Percentiles rank a stretch among this genome's conserved stretches.
Evolutionary conservation across 768 basidiomycete species (phyloP).

Genomic region (Baorangia bicolor): DNA sequence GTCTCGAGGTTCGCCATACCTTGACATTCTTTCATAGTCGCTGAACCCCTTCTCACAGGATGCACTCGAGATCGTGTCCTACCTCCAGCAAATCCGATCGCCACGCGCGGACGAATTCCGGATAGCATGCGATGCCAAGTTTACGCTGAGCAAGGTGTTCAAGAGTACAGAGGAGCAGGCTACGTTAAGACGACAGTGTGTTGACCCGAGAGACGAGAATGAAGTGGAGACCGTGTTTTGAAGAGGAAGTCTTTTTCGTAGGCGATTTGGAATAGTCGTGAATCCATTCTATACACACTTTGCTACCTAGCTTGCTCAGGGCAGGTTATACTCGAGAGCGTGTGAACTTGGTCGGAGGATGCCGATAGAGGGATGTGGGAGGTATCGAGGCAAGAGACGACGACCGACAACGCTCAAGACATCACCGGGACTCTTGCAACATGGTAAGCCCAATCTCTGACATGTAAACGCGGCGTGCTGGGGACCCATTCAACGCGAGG

Average conservation of each 20-base stretch:
- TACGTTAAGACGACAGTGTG: slow-evolving; percentile 32
- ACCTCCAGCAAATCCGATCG: slow-evolving; percentile 52
- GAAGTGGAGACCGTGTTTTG: slow-evolving; percentile 27
- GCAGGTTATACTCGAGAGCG: slow-evolving; percentile 21
- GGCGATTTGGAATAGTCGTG: background rate
- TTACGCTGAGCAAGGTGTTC: slow-evolving; percentile 67
- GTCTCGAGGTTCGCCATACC: slow-evolving; percentile 46
- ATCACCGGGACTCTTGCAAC: slow-evolving; percentile 18
- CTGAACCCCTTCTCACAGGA: slow-evolving; percentile 39
- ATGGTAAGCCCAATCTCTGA: slow-evolving; percentile 29
- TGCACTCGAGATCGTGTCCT: slow-evolving; percentile 46
- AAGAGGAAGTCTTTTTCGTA: background rate
- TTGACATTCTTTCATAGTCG: background rate
- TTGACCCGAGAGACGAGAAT: slow-evolving; percentile 20
- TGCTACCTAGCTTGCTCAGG: slow-evolving; percentile 14
- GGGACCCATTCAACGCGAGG: background rate
- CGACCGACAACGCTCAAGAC: slow-evolving; percentile 24
- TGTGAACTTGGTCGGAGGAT: slow-evolving; percentile 23
- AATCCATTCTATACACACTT: background rate
- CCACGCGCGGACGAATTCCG: slow-evolving; percentile 62
- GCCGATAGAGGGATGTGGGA: slow-evolving; percentile 15
- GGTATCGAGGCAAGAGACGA: slow-evolving; percentile 12
- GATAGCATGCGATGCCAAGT: slow-evolving; percentile 48
- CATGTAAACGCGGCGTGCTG: background rate
- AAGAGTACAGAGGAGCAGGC: slow-evolving; percentile 52